Evolutionary conservation across 2,329 filamentous ascomycete species (phyloP).

Genomic region (Colletotrichum sp.): DNA sequence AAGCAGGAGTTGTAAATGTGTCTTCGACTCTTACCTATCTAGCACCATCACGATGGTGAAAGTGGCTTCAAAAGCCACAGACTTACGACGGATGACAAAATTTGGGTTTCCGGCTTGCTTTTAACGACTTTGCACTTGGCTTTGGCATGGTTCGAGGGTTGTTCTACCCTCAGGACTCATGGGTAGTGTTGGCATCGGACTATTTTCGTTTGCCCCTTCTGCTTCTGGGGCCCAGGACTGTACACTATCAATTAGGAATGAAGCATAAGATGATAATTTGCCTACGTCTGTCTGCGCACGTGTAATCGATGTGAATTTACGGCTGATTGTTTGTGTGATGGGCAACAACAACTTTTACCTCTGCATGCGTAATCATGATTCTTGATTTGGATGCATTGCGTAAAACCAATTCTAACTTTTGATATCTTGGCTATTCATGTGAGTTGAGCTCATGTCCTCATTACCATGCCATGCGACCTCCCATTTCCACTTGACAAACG

Average conservation of each 20-base stretch:
- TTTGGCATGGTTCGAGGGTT: slow-evolving; percentile 6
- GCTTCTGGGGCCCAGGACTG: neutral
- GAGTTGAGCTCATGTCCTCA: neutral
- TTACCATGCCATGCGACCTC: neutral
- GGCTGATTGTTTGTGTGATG: neutral
- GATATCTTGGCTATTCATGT: neutral
- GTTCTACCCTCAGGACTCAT: neutral
- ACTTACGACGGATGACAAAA: slow-evolving; percentile 22
- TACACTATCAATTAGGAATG: slow-evolving; percentile 15
- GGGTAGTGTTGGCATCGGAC: neutral
- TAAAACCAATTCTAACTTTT: neutral
- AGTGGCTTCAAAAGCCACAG: neutral
- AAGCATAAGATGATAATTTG: neutral
- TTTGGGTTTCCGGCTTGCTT: slow-evolving; percentile 16
- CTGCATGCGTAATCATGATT: neutral
- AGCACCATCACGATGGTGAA: neutral
- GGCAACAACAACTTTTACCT: neutral
- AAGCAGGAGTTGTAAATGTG: slow-evolving; percentile 54
- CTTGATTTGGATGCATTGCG: neutral
- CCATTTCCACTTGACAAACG: neutral
- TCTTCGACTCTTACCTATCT: neutral
- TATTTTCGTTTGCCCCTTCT: neutral
- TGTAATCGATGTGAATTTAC: neutral
- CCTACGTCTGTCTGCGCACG: neutral
- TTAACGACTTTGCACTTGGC: neutral